Percentiles rank a stretch among this genome's conserved stretches.
Conservation (phyloP, 257 asterid genomes). For the Solanum corneliomulleri region DNA sequence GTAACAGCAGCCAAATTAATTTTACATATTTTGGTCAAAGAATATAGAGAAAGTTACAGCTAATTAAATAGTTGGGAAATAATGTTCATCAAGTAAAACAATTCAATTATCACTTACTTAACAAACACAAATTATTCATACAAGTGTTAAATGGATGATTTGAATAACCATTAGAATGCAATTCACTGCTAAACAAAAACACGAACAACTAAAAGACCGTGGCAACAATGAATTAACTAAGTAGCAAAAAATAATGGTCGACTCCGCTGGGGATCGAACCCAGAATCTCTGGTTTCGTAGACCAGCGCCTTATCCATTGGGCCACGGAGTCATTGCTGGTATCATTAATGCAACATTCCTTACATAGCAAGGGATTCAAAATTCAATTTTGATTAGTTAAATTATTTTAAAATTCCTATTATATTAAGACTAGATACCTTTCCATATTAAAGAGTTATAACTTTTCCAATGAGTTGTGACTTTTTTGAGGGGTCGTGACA, state of each 20-base stretch:
- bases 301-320: conserved; percentile 99
- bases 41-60: neutral
- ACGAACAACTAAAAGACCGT: neutral
- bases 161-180: neutral
- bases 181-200: neutral
- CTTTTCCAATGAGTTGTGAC: too few species aligned
- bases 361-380: neutral
- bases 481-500: too few species aligned
- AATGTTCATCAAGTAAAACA: neutral
- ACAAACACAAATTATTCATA: neutral
- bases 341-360: fast-evolving
- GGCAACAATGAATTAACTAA: neutral
- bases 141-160: neutral
- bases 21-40: neutral
- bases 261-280: conserved; percentile 82
- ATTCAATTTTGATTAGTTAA: neutral
- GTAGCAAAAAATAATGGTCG: neutral
- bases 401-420: neutral
- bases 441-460: too few species aligned
- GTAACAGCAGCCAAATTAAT: neutral
- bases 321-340: conserved; percentile 6
- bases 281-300: conserved; percentile 98
- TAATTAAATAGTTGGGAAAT: neutral
- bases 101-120: neutral
- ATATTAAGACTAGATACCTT: too few species aligned